Percentiles rank a stretch among this genome's conserved stretches.
Conservation (phyloP, 306 rosid species). For the Spatholobus suberectus region DNA sequence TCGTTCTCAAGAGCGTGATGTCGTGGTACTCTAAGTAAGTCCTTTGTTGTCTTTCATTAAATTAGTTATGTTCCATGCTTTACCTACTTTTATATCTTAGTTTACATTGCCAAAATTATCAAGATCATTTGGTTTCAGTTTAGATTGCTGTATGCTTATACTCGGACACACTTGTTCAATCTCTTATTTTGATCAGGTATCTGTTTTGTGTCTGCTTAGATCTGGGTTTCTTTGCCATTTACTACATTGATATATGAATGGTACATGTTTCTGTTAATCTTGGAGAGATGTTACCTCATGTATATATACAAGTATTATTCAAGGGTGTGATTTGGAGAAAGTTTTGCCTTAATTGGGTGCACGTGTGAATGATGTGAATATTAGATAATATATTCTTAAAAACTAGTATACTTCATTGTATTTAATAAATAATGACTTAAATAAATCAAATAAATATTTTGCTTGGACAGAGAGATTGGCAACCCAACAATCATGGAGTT, state of each 20-base stretch:
- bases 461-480: neutral
- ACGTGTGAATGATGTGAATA: no score
- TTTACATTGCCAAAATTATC: slow-evolving; percentile 22
- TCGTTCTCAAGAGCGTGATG: slow-evolving; percentile 19
- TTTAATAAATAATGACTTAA: neutral
- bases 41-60: slow-evolving; percentile 21
- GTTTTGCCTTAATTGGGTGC: neutral
- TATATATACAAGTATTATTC: neutral
- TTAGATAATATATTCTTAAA: neutral
- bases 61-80: neutral
- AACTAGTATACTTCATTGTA: neutral
- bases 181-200: slow-evolving; percentile 11
- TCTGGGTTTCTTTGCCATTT: neutral
- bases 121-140: slow-evolving; percentile 25
- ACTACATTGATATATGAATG: neutral
- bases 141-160: neutral
- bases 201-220: neutral
- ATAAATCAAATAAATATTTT: neutral
- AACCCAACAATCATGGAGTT: neutral
- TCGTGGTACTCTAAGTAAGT: slow-evolving; percentile 42
- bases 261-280: neutral
- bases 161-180: neutral
- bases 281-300: neutral
- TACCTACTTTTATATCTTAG: slow-evolving; percentile 11
- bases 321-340: slow-evolving; percentile 4